These are phyloP conservation scores for Pseudogymnoascus sp. DNA, from an alignment of 2,329 filamentous ascomycete genomes.

Conservation along the genomic window DNA sequence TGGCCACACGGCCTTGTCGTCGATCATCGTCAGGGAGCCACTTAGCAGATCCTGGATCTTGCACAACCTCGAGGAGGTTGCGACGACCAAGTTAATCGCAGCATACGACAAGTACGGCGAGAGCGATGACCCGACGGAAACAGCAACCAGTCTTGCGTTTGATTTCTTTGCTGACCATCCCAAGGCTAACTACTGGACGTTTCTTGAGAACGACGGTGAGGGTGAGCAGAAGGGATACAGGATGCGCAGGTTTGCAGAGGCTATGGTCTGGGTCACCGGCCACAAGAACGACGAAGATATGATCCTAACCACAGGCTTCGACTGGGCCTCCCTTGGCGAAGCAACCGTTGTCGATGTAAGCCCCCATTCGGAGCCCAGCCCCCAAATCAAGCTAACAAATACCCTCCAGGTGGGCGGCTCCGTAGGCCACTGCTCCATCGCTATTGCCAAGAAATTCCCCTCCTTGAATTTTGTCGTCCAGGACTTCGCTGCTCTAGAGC, in stretches of 20 bases:
- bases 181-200: slow-evolving; percentile 22
- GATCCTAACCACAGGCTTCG: slow-evolving; percentile 12
- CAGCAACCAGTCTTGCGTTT: neutral
- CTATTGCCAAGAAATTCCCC: slow-evolving; percentile 20
- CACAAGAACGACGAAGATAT: neutral
- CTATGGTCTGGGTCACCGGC: neutral
- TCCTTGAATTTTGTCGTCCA: slow-evolving; percentile 22
- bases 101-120: neutral
- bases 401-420: slow-evolving; percentile 18
- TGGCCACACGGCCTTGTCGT: slow-evolving; percentile 29
- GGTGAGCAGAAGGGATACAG: slow-evolving; percentile 20
- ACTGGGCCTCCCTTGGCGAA: slow-evolving; percentile 21
- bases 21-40: slow-evolving; percentile 31
- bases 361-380: neutral
- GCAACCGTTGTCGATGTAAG: slow-evolving; percentile 22
- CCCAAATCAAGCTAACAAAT: neutral
- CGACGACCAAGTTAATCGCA: neutral
- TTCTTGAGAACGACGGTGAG: slow-evolving; percentile 27
- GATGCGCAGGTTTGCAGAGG: neutral
- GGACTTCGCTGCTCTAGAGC: slow-evolving; percentile 30
- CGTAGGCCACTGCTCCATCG: slow-evolving; percentile 19
- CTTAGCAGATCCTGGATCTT: neutral
- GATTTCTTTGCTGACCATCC: neutral
- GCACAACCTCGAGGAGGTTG: neutral
- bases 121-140: neutral